phyloP scores from a whole-genome alignment of 2,329 filamentous ascomycete genomes.

The Zopfia rhizophila region DNA sequence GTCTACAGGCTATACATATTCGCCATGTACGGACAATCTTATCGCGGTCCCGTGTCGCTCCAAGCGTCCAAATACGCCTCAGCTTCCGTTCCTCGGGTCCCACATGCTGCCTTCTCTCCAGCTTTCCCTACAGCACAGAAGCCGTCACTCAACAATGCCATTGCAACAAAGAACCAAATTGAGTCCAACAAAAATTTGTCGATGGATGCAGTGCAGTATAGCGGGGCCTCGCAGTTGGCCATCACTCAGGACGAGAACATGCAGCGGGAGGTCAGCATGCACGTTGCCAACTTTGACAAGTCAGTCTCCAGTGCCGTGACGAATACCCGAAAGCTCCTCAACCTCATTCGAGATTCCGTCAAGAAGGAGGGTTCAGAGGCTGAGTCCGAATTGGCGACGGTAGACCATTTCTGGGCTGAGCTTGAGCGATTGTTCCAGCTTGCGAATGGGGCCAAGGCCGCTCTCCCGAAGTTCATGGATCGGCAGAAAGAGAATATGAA shows the following conservation, averaged over 20 bases:
- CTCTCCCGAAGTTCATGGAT: constrained; percentile 36
- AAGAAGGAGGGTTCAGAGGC: constrained; percentile 23
- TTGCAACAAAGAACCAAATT: constrained; percentile 40
- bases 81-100: constrained; percentile 13
- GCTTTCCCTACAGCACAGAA: constrained; percentile 10
- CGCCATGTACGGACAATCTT: too few species aligned
- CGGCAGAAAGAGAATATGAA: constrained; percentile 41
- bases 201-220: constrained; percentile 5
- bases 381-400: constrained; percentile 13
- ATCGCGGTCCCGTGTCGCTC: constrained; percentile 7
- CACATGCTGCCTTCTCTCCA: constrained; percentile 16
- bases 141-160: constrained; percentile 17
- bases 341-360: constrained; percentile 32
- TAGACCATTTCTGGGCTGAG: constrained; percentile 37
- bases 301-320: constrained; percentile 27
- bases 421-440: constrained; percentile 36
- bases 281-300: constrained; percentile 26
- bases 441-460: constrained; percentile 28
- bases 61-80: constrained; percentile 27
- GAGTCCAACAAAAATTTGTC: constrained; percentile 9
- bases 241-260: constrained; percentile 29
- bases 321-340: constrained; percentile 34
- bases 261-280: constrained; percentile 33
- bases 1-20: too few species aligned
- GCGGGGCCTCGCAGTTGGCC: constrained; percentile 34